Evolutionary conservation across 805 yeast species (phyloP).

Genomic region (Starmera amethionina): DNA sequence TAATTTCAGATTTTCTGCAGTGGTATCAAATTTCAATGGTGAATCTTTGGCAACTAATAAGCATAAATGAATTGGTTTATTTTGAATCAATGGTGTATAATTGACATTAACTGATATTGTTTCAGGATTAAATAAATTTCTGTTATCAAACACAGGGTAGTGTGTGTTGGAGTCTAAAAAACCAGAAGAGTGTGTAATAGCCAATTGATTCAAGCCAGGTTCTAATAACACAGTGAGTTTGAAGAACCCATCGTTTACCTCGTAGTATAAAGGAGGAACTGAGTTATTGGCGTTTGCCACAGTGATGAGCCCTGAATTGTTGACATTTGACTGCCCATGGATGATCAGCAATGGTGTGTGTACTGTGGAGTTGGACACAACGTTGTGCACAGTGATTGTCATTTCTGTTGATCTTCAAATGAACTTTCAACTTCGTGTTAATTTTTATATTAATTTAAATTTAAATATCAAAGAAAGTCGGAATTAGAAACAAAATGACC

Average conservation of each 20-base stretch:
- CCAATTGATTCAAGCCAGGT: slow-evolving; percentile 55
- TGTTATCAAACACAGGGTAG: slow-evolving; percentile 7
- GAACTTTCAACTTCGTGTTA: no score
- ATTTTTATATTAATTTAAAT: no score
- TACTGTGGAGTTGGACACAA: slow-evolving; percentile 23
- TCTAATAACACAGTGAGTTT: slow-evolving; percentile 66
- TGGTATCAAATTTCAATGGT: slow-evolving; percentile 59
- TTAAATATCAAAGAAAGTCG: no score
- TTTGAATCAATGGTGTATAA: slow-evolving; percentile 47
- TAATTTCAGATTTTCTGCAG: slow-evolving; percentile 31
- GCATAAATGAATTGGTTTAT: slow-evolving; percentile 78
- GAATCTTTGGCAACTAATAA: slow-evolving; percentile 72
- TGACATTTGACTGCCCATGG: slow-evolving; percentile 33
- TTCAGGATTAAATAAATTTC: slow-evolving; percentile 2
- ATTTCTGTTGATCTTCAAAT: background rate
- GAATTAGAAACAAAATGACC: no score
- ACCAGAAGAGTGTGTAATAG: slow-evolving; percentile 38
- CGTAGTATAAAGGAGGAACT: slow-evolving; percentile 59
- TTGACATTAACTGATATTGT: slow-evolving; percentile 23
- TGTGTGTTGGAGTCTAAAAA: slow-evolving; percentile 21
- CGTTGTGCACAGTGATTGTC: slow-evolving; percentile 21
- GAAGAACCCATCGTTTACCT: slow-evolving; percentile 60
- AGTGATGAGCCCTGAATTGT: slow-evolving; percentile 26
- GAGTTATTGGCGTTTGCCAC: slow-evolving; percentile 31
- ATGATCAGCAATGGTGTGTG: slow-evolving; percentile 40